Evolutionary conservation across 2,329 filamentous ascomycete genomes (phyloP).

Genomic region (Phialophora expanda): DNA sequence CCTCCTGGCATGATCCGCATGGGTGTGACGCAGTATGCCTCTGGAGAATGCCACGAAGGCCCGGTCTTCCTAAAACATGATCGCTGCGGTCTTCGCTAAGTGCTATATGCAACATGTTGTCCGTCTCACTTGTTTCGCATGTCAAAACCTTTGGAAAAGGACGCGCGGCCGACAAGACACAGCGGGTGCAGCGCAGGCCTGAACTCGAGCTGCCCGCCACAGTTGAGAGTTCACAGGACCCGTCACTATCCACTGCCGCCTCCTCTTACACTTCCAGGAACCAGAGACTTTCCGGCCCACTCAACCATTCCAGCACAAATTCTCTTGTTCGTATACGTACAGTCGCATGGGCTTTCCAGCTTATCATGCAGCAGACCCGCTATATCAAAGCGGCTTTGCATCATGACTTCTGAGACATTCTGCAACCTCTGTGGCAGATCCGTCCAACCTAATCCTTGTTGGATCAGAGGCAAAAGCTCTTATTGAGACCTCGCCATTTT

Average conservation of each 20-base stretch:
- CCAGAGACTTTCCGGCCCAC: constrained; percentile 25
- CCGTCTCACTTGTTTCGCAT: constrained; percentile 20
- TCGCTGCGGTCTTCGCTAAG: constrained; percentile 3
- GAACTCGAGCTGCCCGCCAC: neutral
- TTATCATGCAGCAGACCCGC: constrained; percentile 32
- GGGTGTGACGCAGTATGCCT: constrained; percentile 21
- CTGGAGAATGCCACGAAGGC: neutral
- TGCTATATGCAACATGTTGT: constrained; percentile 6
- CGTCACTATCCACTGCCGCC: neutral
- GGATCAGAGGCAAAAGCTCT: neutral
- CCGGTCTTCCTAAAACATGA: constrained; percentile 19
- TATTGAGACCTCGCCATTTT: constrained; percentile 5
- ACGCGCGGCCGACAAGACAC: constrained; percentile 16
- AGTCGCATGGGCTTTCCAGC: constrained; percentile 14
- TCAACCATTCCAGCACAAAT: constrained; percentile 14
- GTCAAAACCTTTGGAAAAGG: constrained; percentile 10
- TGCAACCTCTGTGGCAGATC: constrained; percentile 25
- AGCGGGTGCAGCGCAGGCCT: neutral
- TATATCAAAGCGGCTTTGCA: constrained; percentile 23
- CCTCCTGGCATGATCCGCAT: constrained; percentile 19
- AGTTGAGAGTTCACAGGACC: neutral
- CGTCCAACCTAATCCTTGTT: constrained; percentile 29
- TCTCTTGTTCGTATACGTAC: constrained; percentile 12
- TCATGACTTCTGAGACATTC: constrained; percentile 37
- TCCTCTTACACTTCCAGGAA: constrained; percentile 12